Evolutionary conservation across 2,329 filamentous ascomycete genomes (phyloP).

Genomic region (Hypoxylon sp.): DNA sequence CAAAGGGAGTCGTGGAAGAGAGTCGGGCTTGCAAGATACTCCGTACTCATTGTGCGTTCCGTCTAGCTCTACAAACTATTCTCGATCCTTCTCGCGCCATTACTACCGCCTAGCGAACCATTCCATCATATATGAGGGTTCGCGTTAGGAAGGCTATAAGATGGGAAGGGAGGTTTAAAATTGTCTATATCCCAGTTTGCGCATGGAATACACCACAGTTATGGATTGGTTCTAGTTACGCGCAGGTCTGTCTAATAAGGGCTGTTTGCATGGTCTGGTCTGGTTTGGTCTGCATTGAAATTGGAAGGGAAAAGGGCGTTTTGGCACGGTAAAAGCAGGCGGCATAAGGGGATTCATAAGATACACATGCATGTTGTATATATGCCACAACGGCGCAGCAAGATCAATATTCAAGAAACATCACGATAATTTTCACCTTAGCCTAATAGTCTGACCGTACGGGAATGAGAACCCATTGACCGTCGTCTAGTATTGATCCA

Average conservation of each 20-base stretch:
- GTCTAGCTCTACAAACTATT: conserved; percentile 4
- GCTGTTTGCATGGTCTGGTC: neutral
- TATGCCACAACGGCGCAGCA: conserved; percentile 22
- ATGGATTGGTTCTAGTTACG: conserved; percentile 11
- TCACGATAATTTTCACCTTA: conserved; percentile 14
- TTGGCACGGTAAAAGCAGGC: conserved; percentile 10
- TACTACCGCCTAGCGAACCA: neutral
- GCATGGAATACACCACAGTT: conserved; percentile 8
- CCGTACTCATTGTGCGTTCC: neutral
- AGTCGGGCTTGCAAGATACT: conserved; percentile 14
- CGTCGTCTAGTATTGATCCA: conserved; percentile 37
- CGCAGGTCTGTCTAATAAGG: neutral
- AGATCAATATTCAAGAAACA: conserved; percentile 19
- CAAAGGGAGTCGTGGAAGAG: conserved; percentile 26
- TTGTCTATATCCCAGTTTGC: conserved; percentile 40
- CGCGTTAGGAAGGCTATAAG: neutral
- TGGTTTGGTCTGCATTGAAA: conserved; percentile 11
- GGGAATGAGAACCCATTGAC: conserved; percentile 9
- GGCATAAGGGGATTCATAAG: conserved; percentile 7
- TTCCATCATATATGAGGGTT: neutral
- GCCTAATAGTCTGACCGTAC: too few species aligned
- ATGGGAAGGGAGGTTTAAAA: conserved; percentile 13
- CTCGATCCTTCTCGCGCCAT: neutral
- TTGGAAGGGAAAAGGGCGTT: conserved; percentile 4
- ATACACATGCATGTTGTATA: conserved; percentile 28